Percentiles rank a stretch among this genome's conserved stretches.
phyloP scores from a whole-genome alignment of 495 filamentous ascomycete genomes.

The Tuber magnatum region DNA sequence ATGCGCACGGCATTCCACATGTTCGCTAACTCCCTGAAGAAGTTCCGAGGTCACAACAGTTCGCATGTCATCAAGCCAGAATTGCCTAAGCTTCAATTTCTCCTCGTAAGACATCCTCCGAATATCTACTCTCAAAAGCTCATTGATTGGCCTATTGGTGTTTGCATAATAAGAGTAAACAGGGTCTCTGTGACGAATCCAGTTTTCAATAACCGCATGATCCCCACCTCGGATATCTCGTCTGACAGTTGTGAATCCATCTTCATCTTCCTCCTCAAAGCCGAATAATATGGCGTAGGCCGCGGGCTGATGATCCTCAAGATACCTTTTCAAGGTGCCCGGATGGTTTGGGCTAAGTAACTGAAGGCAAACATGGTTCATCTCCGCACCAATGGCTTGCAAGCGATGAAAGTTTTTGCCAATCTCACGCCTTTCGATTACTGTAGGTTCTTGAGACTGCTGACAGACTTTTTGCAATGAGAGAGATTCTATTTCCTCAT shows the following conservation, averaged over 20 bases:
- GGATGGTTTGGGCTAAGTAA: slow-evolving; percentile 10
- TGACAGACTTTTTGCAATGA: slow-evolving; percentile 47
- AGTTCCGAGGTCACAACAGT: slow-evolving; percentile 24
- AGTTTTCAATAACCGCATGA: slow-evolving; percentile 9
- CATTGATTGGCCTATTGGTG: slow-evolving; percentile 18
- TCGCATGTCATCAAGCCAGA: slow-evolving; percentile 26
- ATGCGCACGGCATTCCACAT: slow-evolving; percentile 9
- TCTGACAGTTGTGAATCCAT: slow-evolving; percentile 9
- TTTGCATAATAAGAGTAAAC: neutral
- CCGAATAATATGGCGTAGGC: slow-evolving; percentile 12
- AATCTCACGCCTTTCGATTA: slow-evolving; percentile 43
- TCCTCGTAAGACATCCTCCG: slow-evolving; percentile 17
- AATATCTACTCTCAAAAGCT: slow-evolving; percentile 10
- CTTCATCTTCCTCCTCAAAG: slow-evolving; percentile 14
- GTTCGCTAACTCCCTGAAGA: slow-evolving; percentile 16
- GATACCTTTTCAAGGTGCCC: slow-evolving; percentile 13
- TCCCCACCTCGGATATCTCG: neutral
- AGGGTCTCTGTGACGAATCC: neutral
- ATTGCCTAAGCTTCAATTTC: slow-evolving; percentile 16
- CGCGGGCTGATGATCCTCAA: slow-evolving; percentile 8
- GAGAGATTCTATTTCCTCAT: slow-evolving; percentile 47
- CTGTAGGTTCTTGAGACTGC: slow-evolving; percentile 41
- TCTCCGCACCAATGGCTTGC: slow-evolving; percentile 35
- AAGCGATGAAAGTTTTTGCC: slow-evolving; percentile 39
- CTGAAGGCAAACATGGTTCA: slow-evolving; percentile 27